Conservation (phyloP, 2,329 filamentous ascomycete genomes). For the Nakataea oryzae region DNA sequence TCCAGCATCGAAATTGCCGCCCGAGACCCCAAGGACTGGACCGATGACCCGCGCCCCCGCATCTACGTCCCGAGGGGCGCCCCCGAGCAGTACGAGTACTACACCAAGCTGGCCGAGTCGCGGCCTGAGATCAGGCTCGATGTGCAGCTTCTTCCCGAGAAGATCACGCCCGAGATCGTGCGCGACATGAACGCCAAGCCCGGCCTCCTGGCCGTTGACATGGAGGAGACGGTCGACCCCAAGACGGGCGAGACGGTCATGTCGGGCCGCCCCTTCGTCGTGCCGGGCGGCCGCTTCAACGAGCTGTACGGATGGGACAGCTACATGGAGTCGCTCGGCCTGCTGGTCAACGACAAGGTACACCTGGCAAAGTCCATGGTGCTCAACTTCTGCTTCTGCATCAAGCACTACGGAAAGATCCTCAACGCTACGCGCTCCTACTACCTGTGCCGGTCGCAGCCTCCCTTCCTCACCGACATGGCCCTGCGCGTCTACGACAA, state of each 20-base stretch:
- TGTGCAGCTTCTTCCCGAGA: slow-evolving; percentile 66
- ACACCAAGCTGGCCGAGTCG: slow-evolving; percentile 66
- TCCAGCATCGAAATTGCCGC: slow-evolving; percentile 80
- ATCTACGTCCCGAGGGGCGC: slow-evolving; percentile 84
- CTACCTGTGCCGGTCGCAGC: slow-evolving; percentile 88
- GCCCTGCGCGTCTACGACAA: slow-evolving; percentile 85
- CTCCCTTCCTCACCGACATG: slow-evolving; percentile 96
- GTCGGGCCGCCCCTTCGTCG: slow-evolving; percentile 84
- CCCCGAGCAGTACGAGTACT: slow-evolving; percentile 84
- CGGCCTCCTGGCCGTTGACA: slow-evolving; percentile 79
- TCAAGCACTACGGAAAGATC: slow-evolving; percentile 97
- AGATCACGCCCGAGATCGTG: slow-evolving; percentile 72
- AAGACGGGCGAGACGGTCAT: slow-evolving; percentile 60
- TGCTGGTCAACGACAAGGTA: slow-evolving; percentile 75
- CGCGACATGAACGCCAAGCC: slow-evolving; percentile 78
- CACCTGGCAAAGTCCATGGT: slow-evolving; percentile 93
- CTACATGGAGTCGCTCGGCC: slow-evolving; percentile 92
- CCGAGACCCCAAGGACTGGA: slow-evolving; percentile 92
- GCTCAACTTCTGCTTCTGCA: slow-evolving; percentile 93
- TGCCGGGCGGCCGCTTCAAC: slow-evolving; percentile 94
- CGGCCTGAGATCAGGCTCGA: slow-evolving; percentile 80
- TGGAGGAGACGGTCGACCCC: slow-evolving; percentile 64
- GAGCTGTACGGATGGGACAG: slow-evolving; percentile 98
- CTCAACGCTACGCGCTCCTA: slow-evolving; percentile 94
- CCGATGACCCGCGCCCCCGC: slow-evolving; percentile 72